Conservation (phyloP, 495 filamentous ascomycete species). For the Lineolata rhizophorae region DNA sequence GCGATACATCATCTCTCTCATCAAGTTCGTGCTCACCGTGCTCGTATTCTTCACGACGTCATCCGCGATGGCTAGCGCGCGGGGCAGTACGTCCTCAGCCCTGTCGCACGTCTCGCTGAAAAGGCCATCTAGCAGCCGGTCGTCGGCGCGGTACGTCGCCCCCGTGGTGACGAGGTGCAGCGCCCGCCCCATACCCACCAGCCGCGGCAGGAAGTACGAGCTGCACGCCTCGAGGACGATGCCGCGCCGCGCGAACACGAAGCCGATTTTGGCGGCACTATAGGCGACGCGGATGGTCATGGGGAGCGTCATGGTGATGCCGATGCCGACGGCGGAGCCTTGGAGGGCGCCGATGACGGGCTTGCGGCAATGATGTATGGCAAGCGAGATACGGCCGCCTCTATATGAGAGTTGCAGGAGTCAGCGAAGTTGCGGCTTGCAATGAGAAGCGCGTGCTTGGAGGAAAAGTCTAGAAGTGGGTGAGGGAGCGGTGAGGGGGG, state of each 20-base stretch:
- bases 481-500: too few relatives aligned
- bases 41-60: slow-evolving; percentile 38
- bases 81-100: slow-evolving; percentile 27
- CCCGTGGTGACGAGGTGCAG: slow-evolving; percentile 37
- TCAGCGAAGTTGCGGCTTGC: not conserved
- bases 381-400: slow-evolving; percentile 32
- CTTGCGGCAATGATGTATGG: slow-evolving; percentile 38
- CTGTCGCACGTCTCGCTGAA: slow-evolving; percentile 31
- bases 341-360: slow-evolving; percentile 43
- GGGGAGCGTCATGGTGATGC: slow-evolving; percentile 46
- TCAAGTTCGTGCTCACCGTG: slow-evolving; percentile 28
- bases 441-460: too few relatives aligned
- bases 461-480: too few relatives aligned
- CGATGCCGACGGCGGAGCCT: slow-evolving; percentile 41
- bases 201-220: slow-evolving; percentile 39
- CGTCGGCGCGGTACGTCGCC: slow-evolving; percentile 19
- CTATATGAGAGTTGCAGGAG: too few relatives aligned
- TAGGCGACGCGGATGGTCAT: slow-evolving; percentile 34
- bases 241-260: slow-evolving; percentile 40
- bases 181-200: slow-evolving; percentile 33
- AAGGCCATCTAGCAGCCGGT: slow-evolving; percentile 24
- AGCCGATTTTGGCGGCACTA: slow-evolving; percentile 33
- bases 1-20: slow-evolving; percentile 37
- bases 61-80: slow-evolving; percentile 32
- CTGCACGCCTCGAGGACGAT: slow-evolving; percentile 39